Conservation (phyloP, 2,329 filamentous ascomycete species). For the Verticillium zaregamsianum region DNA sequence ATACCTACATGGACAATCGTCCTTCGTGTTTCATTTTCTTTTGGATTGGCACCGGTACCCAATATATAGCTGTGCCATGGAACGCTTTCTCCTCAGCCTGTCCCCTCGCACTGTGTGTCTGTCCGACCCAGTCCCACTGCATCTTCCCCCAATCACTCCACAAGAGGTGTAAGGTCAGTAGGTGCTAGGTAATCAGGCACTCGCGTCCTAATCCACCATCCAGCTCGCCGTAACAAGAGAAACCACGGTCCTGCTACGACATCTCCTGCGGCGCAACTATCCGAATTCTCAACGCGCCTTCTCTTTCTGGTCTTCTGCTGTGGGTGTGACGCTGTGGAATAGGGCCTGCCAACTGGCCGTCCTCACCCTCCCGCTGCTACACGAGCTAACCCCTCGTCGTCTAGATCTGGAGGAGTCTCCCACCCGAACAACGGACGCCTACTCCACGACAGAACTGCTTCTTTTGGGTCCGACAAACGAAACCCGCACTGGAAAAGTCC, state of each 20-base stretch:
- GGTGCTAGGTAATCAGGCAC: neutral
- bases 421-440: neutral
- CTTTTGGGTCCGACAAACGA: neutral
- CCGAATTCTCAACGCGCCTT: neutral
- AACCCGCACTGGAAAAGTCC: neutral
- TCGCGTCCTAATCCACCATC: neutral
- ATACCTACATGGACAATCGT: too few species aligned
- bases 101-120: neutral
- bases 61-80: too few species aligned
- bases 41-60: too few species aligned
- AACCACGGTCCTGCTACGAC: neutral
- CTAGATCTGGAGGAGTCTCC: neutral
- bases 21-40: too few species aligned
- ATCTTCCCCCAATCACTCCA: neutral
- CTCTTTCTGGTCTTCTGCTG: neutral
- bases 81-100: too few species aligned
- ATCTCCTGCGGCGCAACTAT: neutral
- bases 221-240: neutral
- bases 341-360: neutral
- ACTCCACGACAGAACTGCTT: neutral
- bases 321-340: neutral
- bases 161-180: neutral
- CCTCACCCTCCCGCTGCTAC: neutral
- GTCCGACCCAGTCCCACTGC: neutral
- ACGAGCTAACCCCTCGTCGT: neutral